Conservation (phyloP, 768 basidiomycete species). For the Lepiota brunneoincarnata region DNA sequence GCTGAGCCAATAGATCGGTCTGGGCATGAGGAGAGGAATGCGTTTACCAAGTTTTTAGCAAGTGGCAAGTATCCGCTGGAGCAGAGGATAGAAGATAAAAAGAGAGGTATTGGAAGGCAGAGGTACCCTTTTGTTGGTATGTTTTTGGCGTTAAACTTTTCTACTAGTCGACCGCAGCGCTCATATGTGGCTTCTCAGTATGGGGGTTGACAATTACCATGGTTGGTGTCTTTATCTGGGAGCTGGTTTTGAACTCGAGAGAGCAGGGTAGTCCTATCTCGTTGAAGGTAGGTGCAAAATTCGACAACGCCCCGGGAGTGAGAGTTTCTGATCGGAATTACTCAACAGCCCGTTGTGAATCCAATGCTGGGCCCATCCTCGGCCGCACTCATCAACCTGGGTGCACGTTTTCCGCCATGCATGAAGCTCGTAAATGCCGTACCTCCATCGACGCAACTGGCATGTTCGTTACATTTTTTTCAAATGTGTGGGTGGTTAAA, state of each 20-base stretch:
- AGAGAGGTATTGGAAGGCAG: constrained; percentile 81
- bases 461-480: constrained; percentile 43
- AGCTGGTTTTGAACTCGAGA: constrained; percentile 71
- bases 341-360: constrained; percentile 69
- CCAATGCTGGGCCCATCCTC: constrained; percentile 90
- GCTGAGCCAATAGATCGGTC: constrained; percentile 45
- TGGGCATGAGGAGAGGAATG: constrained; percentile 36
- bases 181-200: constrained; percentile 35
- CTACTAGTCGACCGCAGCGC: not conserved
- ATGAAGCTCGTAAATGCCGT: constrained; percentile 72
- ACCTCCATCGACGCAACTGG: constrained; percentile 49
- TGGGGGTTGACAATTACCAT: constrained; percentile 66
- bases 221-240: constrained; percentile 78
- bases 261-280: constrained; percentile 84
- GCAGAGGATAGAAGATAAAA: constrained; percentile 87
- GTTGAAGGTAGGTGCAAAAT: constrained; percentile 55
- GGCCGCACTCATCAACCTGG: constrained; percentile 80
- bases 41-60: constrained; percentile 41
- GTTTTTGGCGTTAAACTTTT: constrained; percentile 7
- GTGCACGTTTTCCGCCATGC: constrained; percentile 91
- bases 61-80: constrained; percentile 59
- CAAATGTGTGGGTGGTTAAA: not conserved
- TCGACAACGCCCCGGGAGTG: not conserved
- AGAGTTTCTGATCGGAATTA: not conserved
- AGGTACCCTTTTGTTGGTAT: constrained; percentile 73